A percentile compares a stretch with the other conserved stretches of the same genome.
These are phyloP conservation scores for Phytopythium montanum DNA, from an alignment of 352 stramenopile genomes.

Conservation along the genomic window DNA sequence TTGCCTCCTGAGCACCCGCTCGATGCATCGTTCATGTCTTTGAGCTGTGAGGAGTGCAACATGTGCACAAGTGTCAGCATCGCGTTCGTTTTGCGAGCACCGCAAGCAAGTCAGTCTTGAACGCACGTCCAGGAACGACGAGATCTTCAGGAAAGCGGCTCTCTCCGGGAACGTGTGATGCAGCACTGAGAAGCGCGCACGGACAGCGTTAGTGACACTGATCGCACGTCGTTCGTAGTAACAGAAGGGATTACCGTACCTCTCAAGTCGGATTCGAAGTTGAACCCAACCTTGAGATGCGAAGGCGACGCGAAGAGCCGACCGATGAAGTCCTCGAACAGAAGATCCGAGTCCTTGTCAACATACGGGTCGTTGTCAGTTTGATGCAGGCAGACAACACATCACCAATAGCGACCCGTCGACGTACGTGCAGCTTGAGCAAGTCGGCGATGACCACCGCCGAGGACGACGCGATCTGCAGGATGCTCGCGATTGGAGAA, in stretches of 20 bases:
- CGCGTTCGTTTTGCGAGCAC: background rate
- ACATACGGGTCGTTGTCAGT: background rate
- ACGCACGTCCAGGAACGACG: constrained; percentile 45
- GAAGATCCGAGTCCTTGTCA: constrained; percentile 28
- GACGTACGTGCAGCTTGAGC: constrained; percentile 50
- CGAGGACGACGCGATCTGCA: constrained; percentile 50
- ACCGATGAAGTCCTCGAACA: constrained; percentile 48
- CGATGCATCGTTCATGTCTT: constrained; percentile 16
- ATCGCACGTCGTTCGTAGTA: too few relatives aligned
- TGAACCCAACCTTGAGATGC: constrained; percentile 61
- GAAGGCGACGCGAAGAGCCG: constrained; percentile 26
- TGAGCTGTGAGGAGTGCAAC: constrained; percentile 19
- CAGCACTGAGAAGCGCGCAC: constrained; percentile 20
- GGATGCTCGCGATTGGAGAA: constrained; percentile 43
- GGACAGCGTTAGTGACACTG: background rate
- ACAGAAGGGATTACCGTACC: constrained; percentile 14
- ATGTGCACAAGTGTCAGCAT: constrained; percentile 6
- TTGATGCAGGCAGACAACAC: background rate
- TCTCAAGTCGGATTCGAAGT: constrained; percentile 68
- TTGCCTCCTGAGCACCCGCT: constrained; percentile 22
- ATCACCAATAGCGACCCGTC: background rate
- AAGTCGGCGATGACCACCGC: constrained; percentile 58
- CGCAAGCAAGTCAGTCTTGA: background rate
- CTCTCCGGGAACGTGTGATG: constrained; percentile 65
- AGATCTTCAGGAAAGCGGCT: constrained; percentile 26